Evolutionary conservation across 495 filamentous ascomycete genomes (phyloP).

Genomic region (Alectoria sarmentosa): DNA sequence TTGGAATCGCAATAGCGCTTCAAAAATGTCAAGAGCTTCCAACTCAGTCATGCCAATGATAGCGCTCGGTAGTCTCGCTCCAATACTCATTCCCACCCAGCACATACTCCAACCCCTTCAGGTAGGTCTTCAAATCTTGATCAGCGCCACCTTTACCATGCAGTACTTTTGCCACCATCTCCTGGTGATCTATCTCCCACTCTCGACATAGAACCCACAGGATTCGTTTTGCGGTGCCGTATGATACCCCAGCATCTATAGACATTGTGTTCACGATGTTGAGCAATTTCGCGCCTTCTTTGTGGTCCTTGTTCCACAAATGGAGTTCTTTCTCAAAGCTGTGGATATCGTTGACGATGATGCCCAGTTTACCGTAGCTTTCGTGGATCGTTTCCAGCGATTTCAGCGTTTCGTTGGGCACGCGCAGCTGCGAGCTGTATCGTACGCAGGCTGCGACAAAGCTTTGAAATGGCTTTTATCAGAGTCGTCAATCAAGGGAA

Average conservation of each 20-base stretch:
- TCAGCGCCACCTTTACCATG: not conserved
- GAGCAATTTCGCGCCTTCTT: constrained; percentile 31
- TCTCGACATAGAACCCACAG: constrained; percentile 32
- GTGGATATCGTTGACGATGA: constrained; percentile 47
- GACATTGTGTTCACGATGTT: constrained; percentile 28
- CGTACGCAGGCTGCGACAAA: constrained; percentile 56
- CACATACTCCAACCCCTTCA: constrained; percentile 34
- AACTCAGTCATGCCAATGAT: constrained; percentile 8
- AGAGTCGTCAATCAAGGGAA: constrained; percentile 29
- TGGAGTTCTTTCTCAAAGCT: constrained; percentile 35
- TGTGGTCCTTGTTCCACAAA: constrained; percentile 20
- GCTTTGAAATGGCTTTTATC: constrained; percentile 46
- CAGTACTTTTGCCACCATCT: constrained; percentile 18
- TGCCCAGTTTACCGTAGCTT: constrained; percentile 37
- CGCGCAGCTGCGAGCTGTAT: constrained; percentile 36
- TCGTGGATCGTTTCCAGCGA: constrained; percentile 46
- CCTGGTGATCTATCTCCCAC: constrained; percentile 28
- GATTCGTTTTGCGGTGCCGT: constrained; percentile 28
- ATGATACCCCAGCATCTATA: constrained; percentile 22
- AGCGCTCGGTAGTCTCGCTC: constrained; percentile 32
- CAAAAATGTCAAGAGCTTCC: too few relatives aligned
- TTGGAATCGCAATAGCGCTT: too few relatives aligned
- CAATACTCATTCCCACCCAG: constrained; percentile 40
- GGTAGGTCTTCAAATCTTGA: constrained; percentile 22
- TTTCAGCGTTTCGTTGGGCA: constrained; percentile 24